Evolutionary conservation across 1,284 basidiomycete species (phyloP), one percentile per base, ranked within the genome.

Genomic region (Xanthoconium separans): DNA sequence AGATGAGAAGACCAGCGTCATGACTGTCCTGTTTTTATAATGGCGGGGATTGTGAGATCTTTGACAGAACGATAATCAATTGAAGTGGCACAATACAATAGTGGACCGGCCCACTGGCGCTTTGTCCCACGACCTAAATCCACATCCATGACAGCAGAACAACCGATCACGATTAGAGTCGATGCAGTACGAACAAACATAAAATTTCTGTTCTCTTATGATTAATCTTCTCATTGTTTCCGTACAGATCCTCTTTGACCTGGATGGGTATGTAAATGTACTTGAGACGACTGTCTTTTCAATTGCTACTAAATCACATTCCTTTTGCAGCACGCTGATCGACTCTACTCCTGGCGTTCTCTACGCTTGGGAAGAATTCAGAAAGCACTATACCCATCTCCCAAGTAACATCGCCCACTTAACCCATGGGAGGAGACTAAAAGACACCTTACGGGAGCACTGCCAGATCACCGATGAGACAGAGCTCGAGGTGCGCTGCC

Each of bases 401-500:
- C 78, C 75, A 71, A 41, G 60, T 63, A 33, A 69, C 65, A n/a
- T 77, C 80, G 27, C 79, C 6, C 78, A 84, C 60, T 72, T 78
- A 6, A 82, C 86, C 0, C 89, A 91, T 66, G 89, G 89, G n/a
- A 78, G 87, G 50, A 77, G 89, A 53, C 75, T 90, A 7, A 76
- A 80, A 50, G 89, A 92, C 66, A 89, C 88, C 31, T 70, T 92
- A 53, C 81, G 77, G 55, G 84, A 87, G 60, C 81, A 79, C 65
- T 91, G 89, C 69, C 72, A 73, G 8, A 78, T 91, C 55, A 68
- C 75, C 16, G 82, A 87, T 54, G 79, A 84, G 58, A 63, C 66
- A 9, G 77, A 77, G 56, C 70, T 91, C 27, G 65, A 77, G 65
- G 89, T 86, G 55, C 55, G 69, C 44, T 39, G 22, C 47, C 16